Base-by-base conservation (phyloP, 768 basidiomycete genomes). In the Trametes punicea region DNA sequence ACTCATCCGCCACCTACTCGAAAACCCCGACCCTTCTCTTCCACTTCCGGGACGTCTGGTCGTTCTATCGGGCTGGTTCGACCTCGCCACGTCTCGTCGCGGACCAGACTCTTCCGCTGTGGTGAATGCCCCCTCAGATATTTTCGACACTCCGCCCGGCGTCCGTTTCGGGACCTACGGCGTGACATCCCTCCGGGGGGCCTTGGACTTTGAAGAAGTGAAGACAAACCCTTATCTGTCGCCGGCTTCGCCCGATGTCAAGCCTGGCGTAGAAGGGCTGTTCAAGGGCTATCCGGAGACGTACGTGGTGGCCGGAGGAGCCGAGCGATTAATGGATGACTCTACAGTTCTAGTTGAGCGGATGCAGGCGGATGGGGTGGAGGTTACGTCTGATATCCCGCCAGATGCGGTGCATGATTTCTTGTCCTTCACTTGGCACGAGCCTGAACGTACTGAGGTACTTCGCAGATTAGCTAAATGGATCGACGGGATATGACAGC, bases 241-340 rank as follows among this genome's bases (percentile, higher is more conserved):
- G 0, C 84, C 85, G 3, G 79, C 78, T 7, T 82, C 80, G 16
- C 61, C 74, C 25, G 64, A 76, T 41, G 71, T 75, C 1, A 61
- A 44, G 8, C 21, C 64, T 7, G 59, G 18, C 0, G 23, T 71
- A 26, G 46, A 62, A 3, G 70, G 77, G 10, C 64, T 70, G 50
- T 88, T 87, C 68, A 73, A 68, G 33, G 78, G 75, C 16, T 87
- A 82, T 68, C 85, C 86, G 2, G 70, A 76, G 20, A 85, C 84
- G 0, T 84, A 84, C 66, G 76, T 88, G 40, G 71, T 76, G 6
- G 75, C 73, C 5, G 85, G 85, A 15, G 81, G 78, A 5, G 79
- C 79, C 3, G 85, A 87, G 65, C 66, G 79, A 8, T 59, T 84
- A n/a, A 70, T 75, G n/a, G 85, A 87, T 66, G 72, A 75, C 40